Conservation (phyloP, 2,329 filamentous ascomycete genomes). For the Aspergillus sp. region DNA sequence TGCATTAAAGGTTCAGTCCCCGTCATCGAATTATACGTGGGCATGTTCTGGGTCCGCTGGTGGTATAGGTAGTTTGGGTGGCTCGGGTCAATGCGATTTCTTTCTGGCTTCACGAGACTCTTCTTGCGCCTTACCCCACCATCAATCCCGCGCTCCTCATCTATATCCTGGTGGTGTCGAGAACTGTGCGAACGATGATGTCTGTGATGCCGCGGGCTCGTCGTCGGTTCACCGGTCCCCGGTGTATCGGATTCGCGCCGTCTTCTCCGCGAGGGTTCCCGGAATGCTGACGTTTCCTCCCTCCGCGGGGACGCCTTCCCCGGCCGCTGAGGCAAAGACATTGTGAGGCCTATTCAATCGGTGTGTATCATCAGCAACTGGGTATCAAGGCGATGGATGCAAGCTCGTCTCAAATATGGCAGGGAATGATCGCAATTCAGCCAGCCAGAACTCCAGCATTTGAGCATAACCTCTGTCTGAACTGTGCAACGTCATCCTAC, state of each 20-base stretch:
- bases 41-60: slow-evolving; percentile 92
- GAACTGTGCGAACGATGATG: slow-evolving; percentile 47
- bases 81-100: slow-evolving; percentile 77
- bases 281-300: slow-evolving; percentile 62
- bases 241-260: slow-evolving; percentile 71
- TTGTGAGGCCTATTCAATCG: slow-evolving; percentile 22
- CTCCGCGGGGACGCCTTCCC: slow-evolving; percentile 61
- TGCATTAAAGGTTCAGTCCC: slow-evolving; percentile 88
- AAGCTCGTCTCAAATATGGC: not conserved
- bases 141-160: slow-evolving; percentile 56
- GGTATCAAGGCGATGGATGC: not conserved
- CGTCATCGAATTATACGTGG: slow-evolving; percentile 83
- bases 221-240: slow-evolving; percentile 38
- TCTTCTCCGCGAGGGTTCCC: slow-evolving; percentile 67
- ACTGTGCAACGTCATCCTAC: not conserved
- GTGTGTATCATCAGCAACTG: not conserved
- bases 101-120: slow-evolving; percentile 85
- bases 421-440: not conserved
- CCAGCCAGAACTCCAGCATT: not conserved
- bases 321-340: slow-evolving; percentile 61
- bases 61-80: slow-evolving; percentile 96
- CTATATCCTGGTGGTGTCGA: slow-evolving; percentile 42
- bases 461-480: not conserved
- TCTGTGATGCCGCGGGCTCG: slow-evolving; percentile 39
- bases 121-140: slow-evolving; percentile 68